Conservation (phyloP, 192 early-diverging fungal genomes). For the Mortierella alpina region DNA sequence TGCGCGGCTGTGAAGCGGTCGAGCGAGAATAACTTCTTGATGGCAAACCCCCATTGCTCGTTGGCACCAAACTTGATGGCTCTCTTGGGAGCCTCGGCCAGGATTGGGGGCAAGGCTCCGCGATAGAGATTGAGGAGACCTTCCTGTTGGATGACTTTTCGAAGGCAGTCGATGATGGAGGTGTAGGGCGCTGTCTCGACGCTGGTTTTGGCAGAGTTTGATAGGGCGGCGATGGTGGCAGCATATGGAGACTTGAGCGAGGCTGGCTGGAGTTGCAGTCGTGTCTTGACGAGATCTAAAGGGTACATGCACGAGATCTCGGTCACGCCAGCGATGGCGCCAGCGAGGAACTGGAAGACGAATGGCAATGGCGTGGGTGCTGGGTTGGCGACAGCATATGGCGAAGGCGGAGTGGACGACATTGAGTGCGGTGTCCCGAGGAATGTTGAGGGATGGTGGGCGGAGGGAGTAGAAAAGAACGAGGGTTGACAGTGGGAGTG, state of each 20-base stretch:
- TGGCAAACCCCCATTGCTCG: conserved; percentile 76
- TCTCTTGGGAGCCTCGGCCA: conserved; percentile 93
- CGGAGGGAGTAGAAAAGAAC: neutral
- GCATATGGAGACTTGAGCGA: neutral
- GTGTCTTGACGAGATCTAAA: conserved; percentile 92
- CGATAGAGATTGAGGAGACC: conserved; percentile 78
- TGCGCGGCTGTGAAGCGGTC: conserved; percentile 77
- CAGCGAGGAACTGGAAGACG: conserved; percentile 76
- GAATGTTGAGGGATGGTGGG: neutral
- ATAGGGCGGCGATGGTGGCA: neutral
- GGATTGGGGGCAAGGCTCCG: conserved; percentile 89
- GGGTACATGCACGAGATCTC: conserved; percentile 94
- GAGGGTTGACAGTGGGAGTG: neutral
- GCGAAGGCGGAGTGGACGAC: too few species aligned
- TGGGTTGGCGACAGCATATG: too few species aligned
- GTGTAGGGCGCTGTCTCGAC: conserved; percentile 63
- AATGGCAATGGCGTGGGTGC: conserved; percentile 66
- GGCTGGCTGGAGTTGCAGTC: conserved; percentile 75
- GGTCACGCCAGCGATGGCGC: conserved; percentile 78
- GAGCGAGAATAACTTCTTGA: conserved; percentile 76
- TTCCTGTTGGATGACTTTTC: conserved; percentile 88
- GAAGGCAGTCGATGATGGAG: conserved; percentile 86
- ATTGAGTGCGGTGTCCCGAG: neutral
- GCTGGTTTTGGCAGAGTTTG: neutral
- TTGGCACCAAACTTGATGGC: conserved; percentile 95